Evolutionary conservation across 257 asterid genomes (phyloP).

Genomic region (Salvia rosmarinus): DNA sequence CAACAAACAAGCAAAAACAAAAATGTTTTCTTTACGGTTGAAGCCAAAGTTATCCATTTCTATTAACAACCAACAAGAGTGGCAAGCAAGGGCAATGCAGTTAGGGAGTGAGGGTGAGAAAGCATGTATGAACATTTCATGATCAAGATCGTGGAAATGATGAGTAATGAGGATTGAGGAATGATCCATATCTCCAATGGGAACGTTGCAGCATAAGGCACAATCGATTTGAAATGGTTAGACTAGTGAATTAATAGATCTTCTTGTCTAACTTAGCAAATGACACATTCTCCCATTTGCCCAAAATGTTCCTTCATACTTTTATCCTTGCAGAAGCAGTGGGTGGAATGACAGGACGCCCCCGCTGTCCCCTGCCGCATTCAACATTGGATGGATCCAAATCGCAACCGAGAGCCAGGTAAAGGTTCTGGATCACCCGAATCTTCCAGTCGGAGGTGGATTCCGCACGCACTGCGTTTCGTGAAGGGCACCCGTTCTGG

Average conservation of each 20-base stretch:
- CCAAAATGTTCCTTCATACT: slow-evolving; percentile 71
- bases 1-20: neutral
- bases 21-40: too few species aligned
- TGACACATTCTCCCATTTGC: slow-evolving; percentile 74
- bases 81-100: neutral
- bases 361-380: slow-evolving; percentile 73
- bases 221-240: slow-evolving; percentile 65
- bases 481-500: slow-evolving; percentile 66
- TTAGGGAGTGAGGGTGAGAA: neutral
- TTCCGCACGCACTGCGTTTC: slow-evolving; percentile 87
- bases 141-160: slow-evolving; percentile 73
- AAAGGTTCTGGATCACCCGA: slow-evolving; percentile 85
- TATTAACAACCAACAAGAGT: neutral
- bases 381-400: slow-evolving; percentile 30
- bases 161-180: slow-evolving; percentile 78
- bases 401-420: slow-evolving; percentile 84
- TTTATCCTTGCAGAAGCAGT: slow-evolving; percentile 63
- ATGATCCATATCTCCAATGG: slow-evolving; percentile 95
- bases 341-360: slow-evolving; percentile 85
- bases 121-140: slow-evolving; percentile 56
- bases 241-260: slow-evolving; percentile 63
- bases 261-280: slow-evolving; percentile 57
- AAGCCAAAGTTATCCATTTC: neutral
- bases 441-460: slow-evolving; percentile 68
- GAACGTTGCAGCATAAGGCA: slow-evolving; percentile 76